Evolutionary conservation across 2,329 filamentous ascomycete species (phyloP).

Genomic region (Trichoderma atroviride): DNA sequence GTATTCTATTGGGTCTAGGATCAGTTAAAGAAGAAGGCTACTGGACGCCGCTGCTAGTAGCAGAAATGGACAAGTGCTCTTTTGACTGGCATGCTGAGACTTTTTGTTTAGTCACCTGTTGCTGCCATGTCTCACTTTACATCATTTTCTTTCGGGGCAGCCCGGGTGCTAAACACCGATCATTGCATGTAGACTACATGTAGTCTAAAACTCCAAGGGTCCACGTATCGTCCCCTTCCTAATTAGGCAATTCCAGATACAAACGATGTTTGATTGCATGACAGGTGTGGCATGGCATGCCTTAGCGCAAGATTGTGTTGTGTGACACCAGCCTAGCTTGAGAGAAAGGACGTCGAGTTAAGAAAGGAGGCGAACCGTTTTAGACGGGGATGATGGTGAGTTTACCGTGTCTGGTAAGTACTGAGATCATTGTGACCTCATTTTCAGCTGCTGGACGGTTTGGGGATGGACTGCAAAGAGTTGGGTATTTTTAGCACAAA

Average conservation of each 20-base stretch:
- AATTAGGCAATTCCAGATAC: constrained; percentile 17
- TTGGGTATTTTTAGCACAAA: not conserved
- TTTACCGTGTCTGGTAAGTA: not conserved
- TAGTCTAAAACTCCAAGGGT: not conserved
- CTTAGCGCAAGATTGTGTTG: constrained; percentile 4
- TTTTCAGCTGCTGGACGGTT: not conserved
- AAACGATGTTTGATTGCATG: not conserved
- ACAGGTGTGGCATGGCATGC: not conserved
- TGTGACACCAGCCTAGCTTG: not conserved
- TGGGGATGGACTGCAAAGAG: not conserved
- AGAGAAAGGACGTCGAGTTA: not conserved
- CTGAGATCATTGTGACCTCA: constrained; percentile 19
- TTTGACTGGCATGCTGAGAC: not conserved
- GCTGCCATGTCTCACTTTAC: not conserved
- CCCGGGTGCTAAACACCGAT: not conserved
- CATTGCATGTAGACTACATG: not conserved
- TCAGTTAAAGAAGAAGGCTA: not conserved
- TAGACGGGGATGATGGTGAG: not conserved
- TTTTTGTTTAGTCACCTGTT: not conserved
- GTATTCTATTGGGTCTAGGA: not conserved
- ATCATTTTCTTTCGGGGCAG: constrained; percentile 1
- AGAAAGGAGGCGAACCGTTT: constrained; percentile 3
- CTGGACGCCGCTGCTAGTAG: too few species aligned
- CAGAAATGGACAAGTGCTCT: not conserved
- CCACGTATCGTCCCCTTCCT: constrained; percentile 25